Conservation (phyloP, 1,139 yeast genomes). For the Meyerozyma guilliermondii region DNA sequence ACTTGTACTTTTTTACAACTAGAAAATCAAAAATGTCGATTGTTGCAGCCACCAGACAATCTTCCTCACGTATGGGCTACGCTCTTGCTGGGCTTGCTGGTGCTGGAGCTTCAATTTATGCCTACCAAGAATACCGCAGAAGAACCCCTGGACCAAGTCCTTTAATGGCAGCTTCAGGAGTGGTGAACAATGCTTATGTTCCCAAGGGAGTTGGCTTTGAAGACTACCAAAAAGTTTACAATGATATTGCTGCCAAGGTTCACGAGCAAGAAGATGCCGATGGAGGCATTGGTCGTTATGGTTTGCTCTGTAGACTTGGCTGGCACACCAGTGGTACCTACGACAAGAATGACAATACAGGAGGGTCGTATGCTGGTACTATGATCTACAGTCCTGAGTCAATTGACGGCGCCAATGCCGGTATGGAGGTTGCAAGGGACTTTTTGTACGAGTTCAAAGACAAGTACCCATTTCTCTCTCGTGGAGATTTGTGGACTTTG, state of each 20-base stretch:
- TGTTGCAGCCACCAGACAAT: neutral
- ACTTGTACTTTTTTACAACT: neutral
- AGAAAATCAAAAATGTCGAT: neutral
- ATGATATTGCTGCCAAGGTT: conserved; percentile 70
- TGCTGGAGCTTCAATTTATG: neutral
- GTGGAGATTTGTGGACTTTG: conserved; percentile 86
- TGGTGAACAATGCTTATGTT: conserved; percentile 17
- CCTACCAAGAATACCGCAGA: neutral
- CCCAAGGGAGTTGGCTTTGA: conserved; percentile 27
- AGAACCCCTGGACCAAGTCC: neutral
- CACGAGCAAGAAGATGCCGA: conserved; percentile 76
- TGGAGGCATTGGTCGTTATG: conserved; percentile 60
- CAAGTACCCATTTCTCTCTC: conserved; percentile 70
- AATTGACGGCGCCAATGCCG: conserved; percentile 69
- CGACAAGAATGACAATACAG: conserved; percentile 50
- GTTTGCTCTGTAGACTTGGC: conserved; percentile 62
- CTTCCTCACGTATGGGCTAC: neutral
- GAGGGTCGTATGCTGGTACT: conserved; percentile 85
- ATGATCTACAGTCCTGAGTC: conserved; percentile 68
- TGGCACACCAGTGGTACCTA: conserved; percentile 78
- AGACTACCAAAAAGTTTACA: conserved; percentile 75
- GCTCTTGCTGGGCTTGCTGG: conserved; percentile 1
- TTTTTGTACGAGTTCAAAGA: conserved; percentile 59
- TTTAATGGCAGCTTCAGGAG: conserved; percentile 17
- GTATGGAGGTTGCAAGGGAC: conserved; percentile 60